phyloP scores from a whole-genome alignment of 805 yeast genomes.

The Saccharomycopsis fibuligera region DNA sequence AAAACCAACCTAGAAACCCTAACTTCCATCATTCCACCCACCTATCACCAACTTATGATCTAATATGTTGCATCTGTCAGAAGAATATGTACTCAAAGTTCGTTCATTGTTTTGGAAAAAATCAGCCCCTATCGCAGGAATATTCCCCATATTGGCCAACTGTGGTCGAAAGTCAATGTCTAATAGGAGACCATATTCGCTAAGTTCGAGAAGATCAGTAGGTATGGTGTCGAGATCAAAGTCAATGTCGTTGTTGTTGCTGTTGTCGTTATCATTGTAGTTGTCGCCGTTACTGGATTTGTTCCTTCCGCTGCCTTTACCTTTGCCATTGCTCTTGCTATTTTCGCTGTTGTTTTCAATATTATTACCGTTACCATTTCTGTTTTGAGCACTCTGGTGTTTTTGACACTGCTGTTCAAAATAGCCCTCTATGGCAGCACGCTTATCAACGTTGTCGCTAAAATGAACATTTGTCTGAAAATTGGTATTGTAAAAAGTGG shows the following conservation, averaged over 20 bases:
- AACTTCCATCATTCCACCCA: no score
- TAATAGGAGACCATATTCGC: constrained; percentile 4
- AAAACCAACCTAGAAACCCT: no score
- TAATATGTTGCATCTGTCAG: background rate
- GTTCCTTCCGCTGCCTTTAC: no score
- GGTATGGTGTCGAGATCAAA: constrained; percentile 1
- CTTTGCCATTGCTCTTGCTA: no score
- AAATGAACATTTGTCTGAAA: no score
- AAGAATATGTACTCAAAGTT: background rate
- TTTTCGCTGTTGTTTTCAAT: no score
- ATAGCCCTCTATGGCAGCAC: no score
- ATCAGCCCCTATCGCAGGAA: background rate
- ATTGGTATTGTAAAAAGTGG: background rate
- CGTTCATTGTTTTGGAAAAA: background rate
- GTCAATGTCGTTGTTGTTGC: background rate
- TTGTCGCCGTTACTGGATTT: no score
- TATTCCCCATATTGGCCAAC: background rate
- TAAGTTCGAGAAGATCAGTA: background rate
- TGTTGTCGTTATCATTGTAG: background rate
- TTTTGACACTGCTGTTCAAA: no score
- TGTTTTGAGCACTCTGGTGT: background rate
- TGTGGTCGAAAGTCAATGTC: constrained; percentile 9
- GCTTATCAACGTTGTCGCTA: no score
- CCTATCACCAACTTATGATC: no score
- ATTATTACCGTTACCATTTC: no score